A percentile compares a stretch with the other conserved stretches of the same genome.
phyloP scores from a whole-genome alignment of 805 yeast species.

The Torulaspora quercuum region DNA sequence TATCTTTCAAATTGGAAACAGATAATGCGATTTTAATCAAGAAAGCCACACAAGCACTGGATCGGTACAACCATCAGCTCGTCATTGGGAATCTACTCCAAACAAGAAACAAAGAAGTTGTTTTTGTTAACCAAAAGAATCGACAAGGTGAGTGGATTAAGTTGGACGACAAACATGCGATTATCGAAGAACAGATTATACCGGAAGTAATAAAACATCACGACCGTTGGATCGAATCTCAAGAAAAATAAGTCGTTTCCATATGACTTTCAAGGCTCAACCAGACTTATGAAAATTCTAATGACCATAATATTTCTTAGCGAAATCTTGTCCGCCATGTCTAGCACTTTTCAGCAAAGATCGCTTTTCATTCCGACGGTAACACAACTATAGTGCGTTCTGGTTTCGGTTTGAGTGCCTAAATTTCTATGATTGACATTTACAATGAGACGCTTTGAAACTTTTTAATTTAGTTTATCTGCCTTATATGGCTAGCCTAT shows the following conservation, averaged over 20 bases:
- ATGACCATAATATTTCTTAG: no score
- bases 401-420: no score
- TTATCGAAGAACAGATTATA: constrained; percentile 73
- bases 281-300: no score
- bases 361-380: no score
- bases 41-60: constrained; percentile 76
- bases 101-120: constrained; percentile 82
- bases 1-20: constrained; percentile 91
- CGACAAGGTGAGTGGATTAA: constrained; percentile 47
- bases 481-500: no score
- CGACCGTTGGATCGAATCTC: constrained; percentile 51
- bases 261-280: no score
- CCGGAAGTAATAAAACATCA: constrained; percentile 73
- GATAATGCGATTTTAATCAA: constrained; percentile 64
- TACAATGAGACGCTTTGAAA: no score
- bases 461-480: no score
- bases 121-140: constrained; percentile 54
- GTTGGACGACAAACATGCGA: constrained; percentile 42
- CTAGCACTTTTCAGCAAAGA: no score
- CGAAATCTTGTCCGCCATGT: no score
- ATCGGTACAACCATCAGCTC: constrained; percentile 84
- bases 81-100: constrained; percentile 93
- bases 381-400: no score
- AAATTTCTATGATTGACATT: no score
- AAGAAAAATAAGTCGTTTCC: constrained; percentile 15